Conservation (phyloP, 1,284 basidiomycete species). For the Mycena citricolor region DNA sequence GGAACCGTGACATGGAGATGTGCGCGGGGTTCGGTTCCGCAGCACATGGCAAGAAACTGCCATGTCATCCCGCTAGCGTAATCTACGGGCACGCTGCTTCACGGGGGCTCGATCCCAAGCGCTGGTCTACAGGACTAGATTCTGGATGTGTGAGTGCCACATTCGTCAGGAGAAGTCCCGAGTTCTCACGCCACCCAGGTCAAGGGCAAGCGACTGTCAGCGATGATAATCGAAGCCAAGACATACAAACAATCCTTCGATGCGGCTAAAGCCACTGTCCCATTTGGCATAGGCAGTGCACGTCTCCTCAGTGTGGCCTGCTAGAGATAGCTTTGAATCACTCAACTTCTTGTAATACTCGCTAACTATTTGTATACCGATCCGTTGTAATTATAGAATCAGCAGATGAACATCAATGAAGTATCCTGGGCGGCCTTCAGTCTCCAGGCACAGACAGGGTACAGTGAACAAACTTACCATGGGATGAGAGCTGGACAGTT, state of each 20-base stretch:
- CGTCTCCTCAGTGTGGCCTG: conserved; percentile 24
- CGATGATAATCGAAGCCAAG: conserved; percentile 51
- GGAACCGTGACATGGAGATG: conserved; percentile 69
- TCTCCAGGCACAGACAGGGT: neutral
- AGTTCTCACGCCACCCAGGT: conserved; percentile 35
- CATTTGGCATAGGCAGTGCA: conserved; percentile 23
- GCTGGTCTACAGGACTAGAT: conserved; percentile 81
- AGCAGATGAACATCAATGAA: conserved; percentile 55
- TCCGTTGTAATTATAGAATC: conserved; percentile 11
- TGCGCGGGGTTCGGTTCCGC: conserved; percentile 54
- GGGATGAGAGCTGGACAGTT: conserved; percentile 77
- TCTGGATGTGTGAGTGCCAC: conserved; percentile 68
- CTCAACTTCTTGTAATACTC: conserved; percentile 1
- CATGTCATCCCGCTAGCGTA: conserved; percentile 75
- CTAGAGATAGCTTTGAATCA: neutral
- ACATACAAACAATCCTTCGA: neutral
- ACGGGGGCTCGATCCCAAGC: conserved; percentile 73
- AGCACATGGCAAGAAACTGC: conserved; percentile 35
- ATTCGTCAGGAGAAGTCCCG: neutral
- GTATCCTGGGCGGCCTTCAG: conserved; percentile 43
- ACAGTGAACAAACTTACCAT: conserved; percentile 49
- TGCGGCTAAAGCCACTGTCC: conserved; percentile 16
- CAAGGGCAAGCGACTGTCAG: conserved; percentile 53
- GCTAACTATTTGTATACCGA: conserved; percentile 1
- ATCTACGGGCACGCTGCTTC: conserved; percentile 82